phyloP scores from a whole-genome alignment of 2,329 filamentous ascomycete genomes.

The Thielaviopsis euricoi region DNA sequence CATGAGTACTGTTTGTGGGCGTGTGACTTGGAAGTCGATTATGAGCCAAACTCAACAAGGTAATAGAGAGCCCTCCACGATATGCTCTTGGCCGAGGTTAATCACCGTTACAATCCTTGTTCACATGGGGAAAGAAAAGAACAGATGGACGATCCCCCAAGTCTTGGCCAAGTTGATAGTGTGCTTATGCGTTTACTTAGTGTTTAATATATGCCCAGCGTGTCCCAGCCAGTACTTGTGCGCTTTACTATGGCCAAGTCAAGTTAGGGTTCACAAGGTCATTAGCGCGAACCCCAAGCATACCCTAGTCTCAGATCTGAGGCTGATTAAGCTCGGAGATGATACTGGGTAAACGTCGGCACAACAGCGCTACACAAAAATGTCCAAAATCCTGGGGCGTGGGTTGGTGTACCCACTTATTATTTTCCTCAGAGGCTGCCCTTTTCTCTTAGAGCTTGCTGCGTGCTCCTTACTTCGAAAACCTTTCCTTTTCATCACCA shows the following conservation, averaged over 20 bases:
- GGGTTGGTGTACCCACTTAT: background rate
- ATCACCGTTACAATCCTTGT: background rate
- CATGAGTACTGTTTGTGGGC: too few relatives aligned
- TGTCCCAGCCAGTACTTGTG: too few relatives aligned
- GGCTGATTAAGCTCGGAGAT: background rate
- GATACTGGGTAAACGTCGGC: background rate
- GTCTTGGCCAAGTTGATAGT: background rate
- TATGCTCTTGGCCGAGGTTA: slow-evolving; percentile 4
- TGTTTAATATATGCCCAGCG: too few relatives aligned
- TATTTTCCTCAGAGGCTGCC: background rate
- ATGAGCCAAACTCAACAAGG: background rate
- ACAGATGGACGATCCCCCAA: background rate
- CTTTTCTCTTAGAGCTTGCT: background rate
- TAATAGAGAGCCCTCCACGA: background rate
- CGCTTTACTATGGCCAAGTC: too few relatives aligned
- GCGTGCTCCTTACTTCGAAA: background rate
- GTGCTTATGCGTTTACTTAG: too few relatives aligned
- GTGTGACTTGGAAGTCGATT: background rate
- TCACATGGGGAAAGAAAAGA: background rate
- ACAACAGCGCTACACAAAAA: background rate
- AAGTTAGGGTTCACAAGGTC: background rate
- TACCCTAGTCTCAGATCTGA: background rate
- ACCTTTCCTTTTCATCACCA: background rate
- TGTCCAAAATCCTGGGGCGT: too few relatives aligned
- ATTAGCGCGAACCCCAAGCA: background rate